Conservation (phyloP, 192 early-diverging fungal species). For the Allomyces arbusculus region DNA sequence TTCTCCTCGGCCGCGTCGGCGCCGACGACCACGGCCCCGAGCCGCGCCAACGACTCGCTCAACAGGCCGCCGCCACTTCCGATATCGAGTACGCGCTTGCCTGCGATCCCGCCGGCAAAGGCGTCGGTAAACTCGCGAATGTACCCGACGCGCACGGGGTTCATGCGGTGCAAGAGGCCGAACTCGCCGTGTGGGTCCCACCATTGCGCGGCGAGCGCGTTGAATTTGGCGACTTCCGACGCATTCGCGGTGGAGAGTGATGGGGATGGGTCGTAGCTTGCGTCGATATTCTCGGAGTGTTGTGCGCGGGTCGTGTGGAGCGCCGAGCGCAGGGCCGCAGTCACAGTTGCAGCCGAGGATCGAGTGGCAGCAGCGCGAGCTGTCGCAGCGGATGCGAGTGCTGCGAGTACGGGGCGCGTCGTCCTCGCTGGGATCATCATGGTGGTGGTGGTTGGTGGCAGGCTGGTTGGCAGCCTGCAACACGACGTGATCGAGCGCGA, state of each 20-base stretch:
- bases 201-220: constrained; percentile 52
- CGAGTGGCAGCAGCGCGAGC: no score
- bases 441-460: no score
- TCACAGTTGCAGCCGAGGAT: no score
- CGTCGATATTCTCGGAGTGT: no score
- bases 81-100: constrained; percentile 55
- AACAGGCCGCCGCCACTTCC: constrained; percentile 89
- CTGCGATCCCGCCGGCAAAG: constrained; percentile 12
- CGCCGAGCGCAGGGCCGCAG: no score
- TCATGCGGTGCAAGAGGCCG: constrained; percentile 61
- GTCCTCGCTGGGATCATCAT: no score
- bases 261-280: no score
- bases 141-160: constrained; percentile 49
- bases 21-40: constrained; percentile 53
- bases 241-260: constrained; percentile 29
- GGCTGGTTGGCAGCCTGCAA: no score
- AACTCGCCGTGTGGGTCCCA: constrained; percentile 77
- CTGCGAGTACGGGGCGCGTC: no score
- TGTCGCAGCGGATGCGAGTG: no score
- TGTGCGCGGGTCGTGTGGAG: no score
- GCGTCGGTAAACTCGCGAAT: constrained; percentile 26
- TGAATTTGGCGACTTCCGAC: constrained; percentile 57
- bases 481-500: no score
- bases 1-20: constrained; percentile 75
- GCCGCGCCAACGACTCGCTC: constrained; percentile 57